Evolutionary conservation across 164 flowering plant species (phyloP).

Genomic region (Nymphaea colorata): DNA sequence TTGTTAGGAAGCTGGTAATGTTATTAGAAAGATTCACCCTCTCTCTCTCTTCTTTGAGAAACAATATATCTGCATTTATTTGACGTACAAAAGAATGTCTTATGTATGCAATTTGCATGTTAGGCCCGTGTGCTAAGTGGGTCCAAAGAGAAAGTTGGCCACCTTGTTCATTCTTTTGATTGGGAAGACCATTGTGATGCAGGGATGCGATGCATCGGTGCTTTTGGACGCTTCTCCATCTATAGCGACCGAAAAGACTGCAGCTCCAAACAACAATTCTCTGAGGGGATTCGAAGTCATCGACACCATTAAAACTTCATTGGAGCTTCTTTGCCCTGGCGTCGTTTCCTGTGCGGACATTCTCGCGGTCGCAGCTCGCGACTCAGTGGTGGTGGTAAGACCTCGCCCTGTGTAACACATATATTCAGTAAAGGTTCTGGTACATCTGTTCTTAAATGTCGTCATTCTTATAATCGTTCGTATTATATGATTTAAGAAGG

Average conservation of each 20-base stretch:
- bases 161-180: neutral
- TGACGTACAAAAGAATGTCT: no score
- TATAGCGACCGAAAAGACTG: neutral
- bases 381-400: neutral
- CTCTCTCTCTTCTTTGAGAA: no score
- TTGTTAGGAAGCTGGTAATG: no score
- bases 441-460: no score
- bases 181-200: neutral
- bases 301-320: neutral
- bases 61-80: no score
- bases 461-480: no score
- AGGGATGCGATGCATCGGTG: neutral
- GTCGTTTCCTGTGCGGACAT: neutral
- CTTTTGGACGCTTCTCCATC: neutral
- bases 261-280: neutral
- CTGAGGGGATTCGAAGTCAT: neutral
- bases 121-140: no score
- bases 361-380: neutral
- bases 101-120: no score
- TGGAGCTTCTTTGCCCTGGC: neutral
- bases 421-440: no score
- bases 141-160: neutral
- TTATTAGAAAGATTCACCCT: no score
- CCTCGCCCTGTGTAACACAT: no score
- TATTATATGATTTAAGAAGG: no score